Evolutionary conservation across 805 yeast genomes (phyloP), one percentile per base, ranked within the genome.

Genomic region (Maudiozyma pseudohumilis): DNA sequence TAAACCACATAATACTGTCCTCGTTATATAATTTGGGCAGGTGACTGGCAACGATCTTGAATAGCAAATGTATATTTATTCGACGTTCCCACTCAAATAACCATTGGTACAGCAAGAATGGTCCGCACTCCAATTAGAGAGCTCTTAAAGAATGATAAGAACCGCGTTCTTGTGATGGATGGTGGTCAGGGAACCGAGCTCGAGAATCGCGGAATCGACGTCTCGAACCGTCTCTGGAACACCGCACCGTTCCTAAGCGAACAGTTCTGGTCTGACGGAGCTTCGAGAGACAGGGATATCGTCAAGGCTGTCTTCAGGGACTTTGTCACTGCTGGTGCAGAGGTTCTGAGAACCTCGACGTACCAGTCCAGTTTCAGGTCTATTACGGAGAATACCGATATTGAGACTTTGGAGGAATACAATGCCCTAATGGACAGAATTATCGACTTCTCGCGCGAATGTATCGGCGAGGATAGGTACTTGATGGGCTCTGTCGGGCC

Each of bases 121-220:
- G 16, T 35, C 11, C 39, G 43, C 26, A 29, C 25, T 22, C 11
- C 34, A n/a, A 35, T 44, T 21, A 26, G 33, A 27, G 25, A 39
- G 23, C 36, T 20, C 10, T 11, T 44, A 7, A 15, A 32, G 11
- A 33, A 41, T 16, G 28, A 46, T 36, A 45, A 48, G 11, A 30
- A 43, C 15, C 38, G 32, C 8, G 38, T 50, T 11, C 35, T 53
- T n/a, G 48, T 51, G 2, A 28, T 68, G n/a, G 84, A 79, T 55
- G 85, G 86, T 5, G 85, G 77, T 0, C 65, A 75, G 30, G 86
- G 85, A 0, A 75, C 83, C 0, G 75, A 72, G 45, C 57, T 79
- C 8, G 83, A 77, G 49, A 59, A 61, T 29, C 53, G 68, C 29
- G 70, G 74, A 8, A 60, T 68, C 17, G 49, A 56, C 29, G 66